Conservation (phyloP, 2,329 filamentous ascomycete genomes). For the Scedosporium dehoogii region DNA sequence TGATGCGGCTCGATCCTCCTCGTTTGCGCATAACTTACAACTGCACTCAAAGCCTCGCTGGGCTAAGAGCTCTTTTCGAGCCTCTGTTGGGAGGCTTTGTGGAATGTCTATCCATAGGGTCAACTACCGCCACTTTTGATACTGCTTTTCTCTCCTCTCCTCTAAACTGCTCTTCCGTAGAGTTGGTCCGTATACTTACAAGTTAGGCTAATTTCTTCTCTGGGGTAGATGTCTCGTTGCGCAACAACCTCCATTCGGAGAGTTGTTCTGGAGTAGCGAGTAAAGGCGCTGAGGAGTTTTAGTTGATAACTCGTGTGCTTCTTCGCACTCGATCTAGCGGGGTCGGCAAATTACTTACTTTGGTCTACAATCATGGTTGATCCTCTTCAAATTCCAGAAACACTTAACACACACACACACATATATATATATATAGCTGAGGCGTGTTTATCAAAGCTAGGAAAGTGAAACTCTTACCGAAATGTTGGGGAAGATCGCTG, state of each 20-base stretch:
- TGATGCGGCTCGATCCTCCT: background rate
- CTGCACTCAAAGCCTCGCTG: constrained; percentile 19
- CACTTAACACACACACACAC: too few species aligned
- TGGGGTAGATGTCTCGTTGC: constrained; percentile 15
- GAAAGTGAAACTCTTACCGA: constrained; percentile 12
- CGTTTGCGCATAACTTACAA: constrained; percentile 17
- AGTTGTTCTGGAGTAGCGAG: constrained; percentile 14
- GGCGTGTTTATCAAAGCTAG: background rate
- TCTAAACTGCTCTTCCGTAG: background rate
- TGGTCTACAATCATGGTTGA: constrained; percentile 19
- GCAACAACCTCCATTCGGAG: constrained; percentile 18
- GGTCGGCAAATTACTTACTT: constrained; percentile 14
- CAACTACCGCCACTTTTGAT: background rate
- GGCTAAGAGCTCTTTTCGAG: constrained; percentile 14
- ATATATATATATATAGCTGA: background rate
- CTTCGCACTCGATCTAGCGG: background rate
- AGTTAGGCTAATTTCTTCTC: constrained; percentile 19
- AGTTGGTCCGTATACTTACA: constrained; percentile 12
- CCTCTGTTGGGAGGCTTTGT: constrained; percentile 12
- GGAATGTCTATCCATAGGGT: constrained; percentile 4
- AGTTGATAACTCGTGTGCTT: constrained; percentile 1
- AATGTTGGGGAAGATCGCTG: constrained; percentile 16
- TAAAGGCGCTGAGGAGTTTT: constrained; percentile 14
- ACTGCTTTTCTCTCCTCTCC: background rate
- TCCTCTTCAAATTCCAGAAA: background rate